These are phyloP conservation scores for Elaeis oleifera DNA, from an alignment of 202 grass and related monocot genomes.

Conservation along the genomic window DNA sequence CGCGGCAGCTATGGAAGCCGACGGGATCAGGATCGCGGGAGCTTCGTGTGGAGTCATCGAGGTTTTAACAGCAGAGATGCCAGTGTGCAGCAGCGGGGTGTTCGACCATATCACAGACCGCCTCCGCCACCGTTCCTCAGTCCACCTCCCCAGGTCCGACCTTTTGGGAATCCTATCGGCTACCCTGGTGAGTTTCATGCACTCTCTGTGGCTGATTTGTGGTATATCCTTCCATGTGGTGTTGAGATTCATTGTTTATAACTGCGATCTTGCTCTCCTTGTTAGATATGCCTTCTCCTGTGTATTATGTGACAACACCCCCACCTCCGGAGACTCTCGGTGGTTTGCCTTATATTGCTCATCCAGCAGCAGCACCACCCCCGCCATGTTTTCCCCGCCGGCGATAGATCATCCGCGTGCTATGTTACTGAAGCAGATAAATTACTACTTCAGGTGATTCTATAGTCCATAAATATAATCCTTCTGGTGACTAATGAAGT, in stretches of 20 bases:
- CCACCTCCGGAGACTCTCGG: constrained; percentile 37
- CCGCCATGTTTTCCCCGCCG: constrained; percentile 35
- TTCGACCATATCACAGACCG: constrained; percentile 35
- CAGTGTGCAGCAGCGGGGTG: constrained; percentile 37
- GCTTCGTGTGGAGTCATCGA: constrained; percentile 29
- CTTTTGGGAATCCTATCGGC: constrained; percentile 43
- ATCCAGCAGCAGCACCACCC: constrained; percentile 33
- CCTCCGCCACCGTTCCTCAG: constrained; percentile 40
- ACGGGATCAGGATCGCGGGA: constrained; percentile 36
- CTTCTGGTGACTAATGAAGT: neutral
- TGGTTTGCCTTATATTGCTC: constrained; percentile 40
- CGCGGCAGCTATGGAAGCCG: constrained; percentile 22
- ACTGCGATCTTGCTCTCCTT: constrained; percentile 14
- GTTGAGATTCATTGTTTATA: constrained; percentile 16
- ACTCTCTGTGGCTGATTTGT: constrained; percentile 21
- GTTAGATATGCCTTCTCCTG: constrained; percentile 33
- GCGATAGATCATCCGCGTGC: constrained; percentile 27
- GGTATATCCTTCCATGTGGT: constrained; percentile 4
- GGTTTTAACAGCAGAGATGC: constrained; percentile 26
- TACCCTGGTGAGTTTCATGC: constrained; percentile 52
- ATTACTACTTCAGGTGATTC: constrained; percentile 92
- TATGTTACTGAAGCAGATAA: constrained; percentile 56
- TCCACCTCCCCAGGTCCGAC: constrained; percentile 33
- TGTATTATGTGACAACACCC: constrained; percentile 32
- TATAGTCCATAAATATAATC: neutral